These are phyloP conservation scores for Trametes coccinea DNA, from an alignment of 768 basidiomycete species.

Conservation along the genomic window DNA sequence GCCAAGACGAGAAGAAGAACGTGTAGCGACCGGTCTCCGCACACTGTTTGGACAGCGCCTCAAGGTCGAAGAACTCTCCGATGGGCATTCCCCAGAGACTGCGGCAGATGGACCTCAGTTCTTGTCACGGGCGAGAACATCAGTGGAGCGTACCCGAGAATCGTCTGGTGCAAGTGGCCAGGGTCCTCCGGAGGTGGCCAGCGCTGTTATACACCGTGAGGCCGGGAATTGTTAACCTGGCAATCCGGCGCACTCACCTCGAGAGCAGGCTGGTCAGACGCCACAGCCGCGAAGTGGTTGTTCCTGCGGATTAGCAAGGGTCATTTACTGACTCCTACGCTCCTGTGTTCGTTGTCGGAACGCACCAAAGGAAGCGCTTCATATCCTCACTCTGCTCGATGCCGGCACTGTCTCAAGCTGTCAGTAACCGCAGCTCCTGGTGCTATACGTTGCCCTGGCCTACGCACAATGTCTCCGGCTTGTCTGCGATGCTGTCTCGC, in stretches of 20 bases:
- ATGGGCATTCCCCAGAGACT: constrained; percentile 78
- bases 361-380: constrained; percentile 69
- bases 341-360: background rate
- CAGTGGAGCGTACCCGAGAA: constrained; percentile 10
- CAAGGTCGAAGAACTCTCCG: constrained; percentile 76
- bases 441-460: too few relatives aligned
- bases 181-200: constrained; percentile 53
- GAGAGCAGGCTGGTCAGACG: constrained; percentile 65
- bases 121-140: too few relatives aligned
- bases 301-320: constrained; percentile 44
- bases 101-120: background rate
- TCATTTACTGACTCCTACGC: too few relatives aligned
- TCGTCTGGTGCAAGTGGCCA: constrained; percentile 26
- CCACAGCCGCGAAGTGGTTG: constrained; percentile 71
- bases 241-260: constrained; percentile 42
- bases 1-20: constrained; percentile 79
- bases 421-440: background rate
- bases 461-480: constrained; percentile 57
- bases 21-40: constrained; percentile 61
- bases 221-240: background rate
- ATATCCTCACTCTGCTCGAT: constrained; percentile 69
- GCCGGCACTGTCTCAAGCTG: constrained; percentile 49
- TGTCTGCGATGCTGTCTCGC: constrained; percentile 42
- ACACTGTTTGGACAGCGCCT: constrained; percentile 57
- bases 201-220: constrained; percentile 34